Evolutionary conservation across 352 stramenopile genomes (phyloP), one percentile per base, ranked within the genome.

Genomic region (Globisporangium emineosum): DNA sequence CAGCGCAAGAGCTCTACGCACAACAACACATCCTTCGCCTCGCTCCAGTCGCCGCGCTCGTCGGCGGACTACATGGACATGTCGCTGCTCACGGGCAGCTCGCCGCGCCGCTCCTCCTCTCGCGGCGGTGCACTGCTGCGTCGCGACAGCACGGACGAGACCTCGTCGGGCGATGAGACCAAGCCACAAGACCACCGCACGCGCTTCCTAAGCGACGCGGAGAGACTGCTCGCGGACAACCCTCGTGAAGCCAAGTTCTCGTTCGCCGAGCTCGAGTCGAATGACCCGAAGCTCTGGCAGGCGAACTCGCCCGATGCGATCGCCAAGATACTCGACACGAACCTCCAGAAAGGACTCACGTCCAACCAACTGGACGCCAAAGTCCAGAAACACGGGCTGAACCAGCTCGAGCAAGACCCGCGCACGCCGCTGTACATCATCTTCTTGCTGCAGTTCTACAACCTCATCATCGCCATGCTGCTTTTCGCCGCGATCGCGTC

Each of bases 381-480:
- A 13, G 32, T 86, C 37, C 56, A 71, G 10, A 71, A 79, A 35
- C 77, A 87, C 53, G 84, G 84, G 6, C 23, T 59, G 27, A 93
- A 93, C 56, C 62, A 57, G 32, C 72, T 93, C n/a, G 80, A 93
- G 1, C 70, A 90, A 60, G 84, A 91, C 30, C 68, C 76, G 5
- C 76, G 69, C 19, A 78, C 82, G 8, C 82, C 82, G 0, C 55
- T 93, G n/a, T 65, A 75, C 45, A 80, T 90, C 43, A 65, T 87
- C 10, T 91, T 93, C 51, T 23, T 90, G 3, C 66, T 91, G 25
- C 84, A 93, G 57, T 91, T 93, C 68, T 91, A 89, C 76, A 93
- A 93, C 50, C 64, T 93, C 30, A 91, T 93, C 61, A 88, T 91
- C 54, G 61, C 52, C 13, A 75, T 93, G 69, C 68, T 93, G 40